Evolutionary conservation across 2,329 filamentous ascomycete species (phyloP).

Genomic region (Tolypocladium guangdongense): DNA sequence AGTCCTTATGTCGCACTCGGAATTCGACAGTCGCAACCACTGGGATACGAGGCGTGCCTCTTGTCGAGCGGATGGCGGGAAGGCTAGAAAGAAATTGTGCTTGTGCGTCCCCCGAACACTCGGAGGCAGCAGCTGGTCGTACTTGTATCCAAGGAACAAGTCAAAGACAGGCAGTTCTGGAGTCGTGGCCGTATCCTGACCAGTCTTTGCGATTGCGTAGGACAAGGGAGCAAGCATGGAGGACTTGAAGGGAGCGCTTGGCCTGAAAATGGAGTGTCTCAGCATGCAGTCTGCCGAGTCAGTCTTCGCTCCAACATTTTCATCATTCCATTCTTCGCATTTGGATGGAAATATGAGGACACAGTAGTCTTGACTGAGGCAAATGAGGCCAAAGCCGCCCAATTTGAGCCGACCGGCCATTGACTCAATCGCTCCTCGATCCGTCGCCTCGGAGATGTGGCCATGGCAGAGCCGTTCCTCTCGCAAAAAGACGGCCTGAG

Average conservation of each 20-base stretch:
- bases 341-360: slow-evolving; percentile 28
- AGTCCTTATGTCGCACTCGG: slow-evolving; percentile 29
- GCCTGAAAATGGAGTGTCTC: slow-evolving; percentile 26
- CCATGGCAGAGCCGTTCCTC: slow-evolving; percentile 12
- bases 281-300: slow-evolving; percentile 10
- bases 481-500: slow-evolving; percentile 5
- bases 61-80: slow-evolving; percentile 26
- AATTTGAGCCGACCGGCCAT: slow-evolving; percentile 23
- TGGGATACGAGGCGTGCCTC: slow-evolving; percentile 26
- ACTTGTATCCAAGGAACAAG: slow-evolving; percentile 20
- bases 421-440: slow-evolving; percentile 10
- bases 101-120: slow-evolving; percentile 6
- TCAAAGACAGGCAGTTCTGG: slow-evolving; percentile 12
- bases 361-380: slow-evolving; percentile 17
- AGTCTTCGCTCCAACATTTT: slow-evolving; percentile 5
- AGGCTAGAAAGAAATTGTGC: slow-evolving; percentile 35
- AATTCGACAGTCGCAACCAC: slow-evolving; percentile 32
- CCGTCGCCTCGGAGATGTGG: slow-evolving; percentile 5
- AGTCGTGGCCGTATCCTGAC: not conserved
- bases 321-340: slow-evolving; percentile 23
- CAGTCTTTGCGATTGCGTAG: not conserved
- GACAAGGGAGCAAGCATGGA: slow-evolving; percentile 15
- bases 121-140: slow-evolving; percentile 16
- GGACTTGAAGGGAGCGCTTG: slow-evolving; percentile 8
- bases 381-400: slow-evolving; percentile 25